Conservation (phyloP, 495 filamentous ascomycete species). For the Pseudoneurospora amorphoporcata region DNA sequence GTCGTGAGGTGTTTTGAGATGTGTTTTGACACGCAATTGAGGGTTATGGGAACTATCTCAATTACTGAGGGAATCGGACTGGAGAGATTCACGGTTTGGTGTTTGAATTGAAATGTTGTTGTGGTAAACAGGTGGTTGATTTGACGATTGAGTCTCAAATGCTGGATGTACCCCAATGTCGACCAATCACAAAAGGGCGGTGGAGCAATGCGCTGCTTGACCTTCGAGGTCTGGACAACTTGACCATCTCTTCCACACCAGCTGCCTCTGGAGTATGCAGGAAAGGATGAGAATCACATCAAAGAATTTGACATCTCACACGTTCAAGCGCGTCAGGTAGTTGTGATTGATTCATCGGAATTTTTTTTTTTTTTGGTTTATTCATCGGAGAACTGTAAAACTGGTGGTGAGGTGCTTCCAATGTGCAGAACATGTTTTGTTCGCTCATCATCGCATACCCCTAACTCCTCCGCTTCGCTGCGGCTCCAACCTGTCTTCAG, state of each 20-base stretch:
- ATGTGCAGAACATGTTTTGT: not conserved
- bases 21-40: not conserved
- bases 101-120: not conserved
- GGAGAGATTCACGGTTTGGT: not conserved
- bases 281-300: not conserved
- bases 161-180: not conserved
- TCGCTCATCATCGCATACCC: not conserved
- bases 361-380: not conserved
- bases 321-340: not conserved
- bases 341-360: not conserved
- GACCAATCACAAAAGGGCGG: not conserved
- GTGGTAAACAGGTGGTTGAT: not conserved
- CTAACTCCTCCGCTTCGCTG: not conserved
- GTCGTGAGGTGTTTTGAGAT: not conserved
- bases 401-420: not conserved
- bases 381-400: not conserved
- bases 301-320: not conserved
- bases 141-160: not conserved
- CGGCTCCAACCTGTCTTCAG: not conserved
- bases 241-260: not conserved
- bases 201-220: not conserved
- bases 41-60: not conserved
- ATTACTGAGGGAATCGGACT: not conserved
- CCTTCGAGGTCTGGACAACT: not conserved
- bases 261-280: not conserved